Evolutionary conservation across 2,329 filamentous ascomycete species (phyloP).

Genomic region (Alternaria alternata): DNA sequence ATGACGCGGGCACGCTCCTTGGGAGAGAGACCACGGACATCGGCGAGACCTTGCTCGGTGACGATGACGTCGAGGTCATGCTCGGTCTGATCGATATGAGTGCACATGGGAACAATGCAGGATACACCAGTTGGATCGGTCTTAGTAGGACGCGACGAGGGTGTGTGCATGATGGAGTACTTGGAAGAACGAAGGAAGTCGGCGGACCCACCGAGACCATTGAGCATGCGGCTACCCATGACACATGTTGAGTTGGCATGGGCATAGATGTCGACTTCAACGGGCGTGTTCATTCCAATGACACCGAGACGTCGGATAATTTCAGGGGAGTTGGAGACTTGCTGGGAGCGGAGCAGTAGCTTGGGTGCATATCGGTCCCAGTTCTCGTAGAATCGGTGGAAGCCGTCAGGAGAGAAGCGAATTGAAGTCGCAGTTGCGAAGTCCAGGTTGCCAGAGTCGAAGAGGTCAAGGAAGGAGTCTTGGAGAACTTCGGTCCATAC

Average conservation of each 20-base stretch:
- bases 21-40: slow-evolving; percentile 82
- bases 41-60: slow-evolving; percentile 79
- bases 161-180: slow-evolving; percentile 94
- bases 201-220: slow-evolving; percentile 81
- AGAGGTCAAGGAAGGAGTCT: slow-evolving; percentile 91
- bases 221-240: slow-evolving; percentile 87
- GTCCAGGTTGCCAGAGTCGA: slow-evolving; percentile 86
- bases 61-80: slow-evolving; percentile 92
- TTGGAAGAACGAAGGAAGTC: slow-evolving; percentile 82
- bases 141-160: slow-evolving; percentile 80
- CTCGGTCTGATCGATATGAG: slow-evolving; percentile 91
- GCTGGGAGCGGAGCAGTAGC: slow-evolving; percentile 85
- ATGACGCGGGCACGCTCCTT: slow-evolving; percentile 83
- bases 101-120: slow-evolving; percentile 94
- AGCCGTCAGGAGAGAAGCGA: slow-evolving; percentile 89
- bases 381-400: slow-evolving; percentile 87
- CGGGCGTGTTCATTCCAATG: slow-evolving; percentile 94
- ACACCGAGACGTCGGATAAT: slow-evolving; percentile 87
- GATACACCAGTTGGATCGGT: slow-evolving; percentile 81
- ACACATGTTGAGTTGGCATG: slow-evolving; percentile 92
- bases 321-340: slow-evolving; percentile 88
- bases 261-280: slow-evolving; percentile 93
- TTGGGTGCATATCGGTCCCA: slow-evolving; percentile 83
- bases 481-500: slow-evolving; percentile 95
- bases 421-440: slow-evolving; percentile 91